Evolutionary conservation across 2,329 filamentous ascomycete species (phyloP).

Genomic region (Scortechinia acanthostroma): DNA sequence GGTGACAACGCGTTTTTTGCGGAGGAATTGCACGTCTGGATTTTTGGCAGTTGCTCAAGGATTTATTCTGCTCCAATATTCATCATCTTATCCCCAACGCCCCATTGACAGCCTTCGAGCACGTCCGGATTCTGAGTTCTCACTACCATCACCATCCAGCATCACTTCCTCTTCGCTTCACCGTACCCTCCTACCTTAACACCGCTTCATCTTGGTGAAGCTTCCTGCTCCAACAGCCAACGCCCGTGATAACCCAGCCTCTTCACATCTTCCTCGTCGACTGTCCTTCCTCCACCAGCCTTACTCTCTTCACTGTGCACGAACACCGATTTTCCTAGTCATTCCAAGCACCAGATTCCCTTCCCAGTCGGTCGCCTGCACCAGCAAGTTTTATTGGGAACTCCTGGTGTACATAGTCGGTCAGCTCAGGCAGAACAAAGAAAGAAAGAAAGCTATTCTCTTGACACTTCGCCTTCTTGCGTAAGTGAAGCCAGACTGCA

Average conservation of each 20-base stretch:
- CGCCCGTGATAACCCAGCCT: constrained; percentile 14
- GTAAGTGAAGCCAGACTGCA: constrained; percentile 12
- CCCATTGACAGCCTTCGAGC: constrained; percentile 11
- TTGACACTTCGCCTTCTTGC: constrained; percentile 20
- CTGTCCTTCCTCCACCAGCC: constrained; percentile 7
- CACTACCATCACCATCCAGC: constrained; percentile 5
- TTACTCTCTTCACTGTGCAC: constrained; percentile 6
- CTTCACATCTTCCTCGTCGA: constrained; percentile 14
- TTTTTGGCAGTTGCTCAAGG: constrained; percentile 7
- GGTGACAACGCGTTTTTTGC: too few relatives aligned
- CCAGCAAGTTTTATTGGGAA: constrained; percentile 90
- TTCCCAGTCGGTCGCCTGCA: constrained; percentile 32
- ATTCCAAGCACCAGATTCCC: constrained; percentile 4
- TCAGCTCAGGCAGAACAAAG: constrained; percentile 41
- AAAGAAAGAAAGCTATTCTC: constrained; percentile 29
- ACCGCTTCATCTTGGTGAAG: too few relatives aligned
- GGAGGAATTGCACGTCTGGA: constrained; percentile 1
- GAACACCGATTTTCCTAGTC: constrained; percentile 6
- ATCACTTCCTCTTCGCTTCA: constrained; percentile 8
- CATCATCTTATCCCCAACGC: constrained; percentile 9
- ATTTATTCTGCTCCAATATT: constrained; percentile 8
- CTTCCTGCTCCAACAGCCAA: constrained; percentile 9
- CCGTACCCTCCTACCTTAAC: too few relatives aligned
- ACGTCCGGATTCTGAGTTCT: constrained; percentile 11
- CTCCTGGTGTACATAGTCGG: constrained; percentile 76